These are phyloP conservation scores for Phytophthora litchii DNA, from an alignment of 352 stramenopile genomes.

Conservation along the genomic window DNA sequence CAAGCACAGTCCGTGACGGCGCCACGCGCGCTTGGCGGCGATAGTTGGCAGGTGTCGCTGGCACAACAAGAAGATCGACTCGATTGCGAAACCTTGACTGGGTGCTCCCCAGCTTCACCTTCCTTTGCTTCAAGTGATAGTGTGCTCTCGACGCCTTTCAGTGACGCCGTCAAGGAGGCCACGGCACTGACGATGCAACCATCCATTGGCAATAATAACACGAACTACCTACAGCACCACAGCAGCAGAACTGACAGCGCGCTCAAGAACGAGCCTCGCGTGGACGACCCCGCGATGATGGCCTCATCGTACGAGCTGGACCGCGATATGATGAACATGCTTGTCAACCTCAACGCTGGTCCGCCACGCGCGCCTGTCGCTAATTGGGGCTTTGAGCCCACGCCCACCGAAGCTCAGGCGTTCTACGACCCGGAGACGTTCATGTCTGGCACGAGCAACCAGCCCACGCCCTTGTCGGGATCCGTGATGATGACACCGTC, in stretches of 20 bases:
- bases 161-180: conserved; percentile 13
- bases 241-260: background rate
- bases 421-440: conserved; percentile 15
- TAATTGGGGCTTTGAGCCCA: conserved; percentile 25
- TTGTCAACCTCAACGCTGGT: conserved; percentile 28
- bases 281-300: conserved; percentile 14
- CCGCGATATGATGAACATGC: conserved; percentile 42
- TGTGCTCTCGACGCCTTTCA: conserved; percentile 18
- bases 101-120: conserved; percentile 27
- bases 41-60: background rate
- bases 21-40: conserved; percentile 16
- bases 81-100: conserved; percentile 17
- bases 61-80: conserved; percentile 24
- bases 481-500: conserved; percentile 19
- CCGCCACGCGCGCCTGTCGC: conserved; percentile 7
- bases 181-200: conserved; percentile 15
- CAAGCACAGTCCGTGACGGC: conserved; percentile 17
- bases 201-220: conserved; percentile 4
- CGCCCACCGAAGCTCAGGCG: conserved; percentile 1
- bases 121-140: conserved; percentile 10
- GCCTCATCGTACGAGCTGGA: conserved; percentile 30
- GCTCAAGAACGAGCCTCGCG: conserved; percentile 10
- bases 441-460: conserved; percentile 1
- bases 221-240: background rate
- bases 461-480: conserved; percentile 10